phyloP scores from a whole-genome alignment of 1,139 yeast species.

The Hyphopichia burtonii region DNA sequence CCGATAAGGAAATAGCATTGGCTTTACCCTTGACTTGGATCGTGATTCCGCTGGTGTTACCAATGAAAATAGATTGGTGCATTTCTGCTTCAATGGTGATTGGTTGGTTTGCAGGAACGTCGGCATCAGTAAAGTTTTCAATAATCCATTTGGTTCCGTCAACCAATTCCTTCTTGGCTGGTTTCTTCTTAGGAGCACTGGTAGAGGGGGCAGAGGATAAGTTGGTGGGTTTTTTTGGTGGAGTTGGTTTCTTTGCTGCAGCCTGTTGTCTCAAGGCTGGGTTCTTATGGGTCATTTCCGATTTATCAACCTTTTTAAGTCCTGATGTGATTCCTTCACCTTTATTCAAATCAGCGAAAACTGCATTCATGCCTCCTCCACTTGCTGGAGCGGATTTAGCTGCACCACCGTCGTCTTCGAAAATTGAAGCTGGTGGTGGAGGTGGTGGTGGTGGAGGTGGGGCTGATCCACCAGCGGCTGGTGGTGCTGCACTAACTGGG shows the following conservation, averaged over 20 bases:
- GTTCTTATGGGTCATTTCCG: constrained; percentile 93
- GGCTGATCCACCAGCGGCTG: constrained; percentile 21
- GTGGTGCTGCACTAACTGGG: constrained; percentile 17
- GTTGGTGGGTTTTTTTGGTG: constrained; percentile 76
- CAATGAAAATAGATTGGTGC: constrained; percentile 87
- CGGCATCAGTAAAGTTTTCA: constrained; percentile 66
- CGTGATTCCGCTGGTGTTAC: constrained; percentile 71
- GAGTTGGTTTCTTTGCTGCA: constrained; percentile 50
- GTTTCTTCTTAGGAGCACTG: constrained; percentile 44
- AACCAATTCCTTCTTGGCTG: constrained; percentile 73
- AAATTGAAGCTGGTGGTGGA: constrained; percentile 71
- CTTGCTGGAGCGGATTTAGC: constrained; percentile 18
- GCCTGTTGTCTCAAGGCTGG: constrained; percentile 66
- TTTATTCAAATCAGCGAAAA: constrained; percentile 84
- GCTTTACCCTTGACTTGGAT: constrained; percentile 88
- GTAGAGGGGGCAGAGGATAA: constrained; percentile 37
- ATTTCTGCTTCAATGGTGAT: constrained; percentile 75
- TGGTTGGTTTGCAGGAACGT: constrained; percentile 39
- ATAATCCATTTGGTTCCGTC: constrained; percentile 87
- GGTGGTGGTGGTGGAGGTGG: constrained; percentile 63
- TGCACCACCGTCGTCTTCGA: constrained; percentile 36
- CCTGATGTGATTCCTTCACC: constrained; percentile 85
- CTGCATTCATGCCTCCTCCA: constrained; percentile 60
- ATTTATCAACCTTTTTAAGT: constrained; percentile 86
- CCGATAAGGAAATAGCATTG: constrained; percentile 80